Percentiles rank a stretch among this genome's conserved stretches.
Conservation (phyloP, 805 yeast genomes). For the Candida germanica region DNA sequence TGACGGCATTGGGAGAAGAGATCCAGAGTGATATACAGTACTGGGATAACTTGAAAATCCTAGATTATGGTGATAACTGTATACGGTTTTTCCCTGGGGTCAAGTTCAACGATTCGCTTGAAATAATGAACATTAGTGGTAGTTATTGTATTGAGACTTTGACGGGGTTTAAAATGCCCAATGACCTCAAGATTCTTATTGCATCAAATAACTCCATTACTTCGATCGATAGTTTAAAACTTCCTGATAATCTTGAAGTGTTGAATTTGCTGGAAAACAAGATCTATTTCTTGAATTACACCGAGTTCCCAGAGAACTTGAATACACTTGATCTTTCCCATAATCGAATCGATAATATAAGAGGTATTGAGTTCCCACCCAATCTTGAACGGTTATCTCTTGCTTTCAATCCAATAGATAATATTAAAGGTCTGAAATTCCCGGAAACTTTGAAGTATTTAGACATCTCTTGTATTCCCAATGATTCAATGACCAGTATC, state of each 20-base stretch:
- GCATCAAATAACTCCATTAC: slow-evolving; percentile 34
- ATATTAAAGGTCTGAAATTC: slow-evolving; percentile 38
- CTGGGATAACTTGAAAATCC: slow-evolving; percentile 31
- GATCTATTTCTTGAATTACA: slow-evolving; percentile 37
- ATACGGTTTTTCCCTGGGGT: slow-evolving; percentile 39
- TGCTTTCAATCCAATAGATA: slow-evolving; percentile 41
- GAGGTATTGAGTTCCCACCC: slow-evolving; percentile 37
- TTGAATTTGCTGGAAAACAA: slow-evolving; percentile 36
- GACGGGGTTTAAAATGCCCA: slow-evolving; percentile 38
- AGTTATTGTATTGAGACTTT: slow-evolving; percentile 38
- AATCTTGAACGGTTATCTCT: slow-evolving; percentile 27
- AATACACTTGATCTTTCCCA: slow-evolving; percentile 33
- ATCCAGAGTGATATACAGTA: slow-evolving; percentile 32
- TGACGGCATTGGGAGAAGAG: slow-evolving; percentile 31
- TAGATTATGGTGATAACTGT: slow-evolving; percentile 39
- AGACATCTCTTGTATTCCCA: slow-evolving; percentile 42
- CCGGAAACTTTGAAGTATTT: slow-evolving; percentile 36
- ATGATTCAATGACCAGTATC: slow-evolving; percentile 46
- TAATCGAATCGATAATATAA: slow-evolving; percentile 37
- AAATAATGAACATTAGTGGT: slow-evolving; percentile 38
- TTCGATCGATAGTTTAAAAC: slow-evolving; percentile 33
- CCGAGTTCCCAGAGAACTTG: slow-evolving; percentile 33
- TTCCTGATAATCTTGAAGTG: slow-evolving; percentile 31
- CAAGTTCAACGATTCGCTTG: slow-evolving; percentile 35
- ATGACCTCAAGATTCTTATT: slow-evolving; percentile 24